A percentile compares a stretch with the other conserved stretches of the same genome.
Evolutionary conservation across 768 basidiomycete species (phyloP).

Genomic region (Auriculariales sp.): DNA sequence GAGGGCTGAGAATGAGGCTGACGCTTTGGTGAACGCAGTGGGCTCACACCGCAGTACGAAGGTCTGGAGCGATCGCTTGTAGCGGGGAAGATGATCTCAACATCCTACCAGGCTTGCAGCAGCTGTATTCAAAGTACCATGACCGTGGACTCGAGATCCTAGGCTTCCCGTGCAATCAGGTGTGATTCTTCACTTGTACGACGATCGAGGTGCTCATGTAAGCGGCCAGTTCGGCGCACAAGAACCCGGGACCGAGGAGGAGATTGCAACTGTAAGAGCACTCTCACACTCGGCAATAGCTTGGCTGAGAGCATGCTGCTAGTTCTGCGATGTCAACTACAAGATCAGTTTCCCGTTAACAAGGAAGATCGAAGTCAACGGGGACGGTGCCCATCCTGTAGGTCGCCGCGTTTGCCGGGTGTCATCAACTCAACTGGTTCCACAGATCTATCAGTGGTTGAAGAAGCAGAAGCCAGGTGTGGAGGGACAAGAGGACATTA

Average conservation of each 20-base stretch:
- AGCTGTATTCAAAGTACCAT: conserved; percentile 68
- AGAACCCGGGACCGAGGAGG: conserved; percentile 71
- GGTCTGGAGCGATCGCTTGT: conserved; percentile 21
- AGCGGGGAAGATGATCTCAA: neutral
- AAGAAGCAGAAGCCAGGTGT: conserved; percentile 68
- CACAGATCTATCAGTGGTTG: conserved; percentile 59
- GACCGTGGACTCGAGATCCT: conserved; percentile 62
- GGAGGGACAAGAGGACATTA: conserved; percentile 57
- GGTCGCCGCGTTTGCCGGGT: neutral
- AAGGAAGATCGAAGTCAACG: conserved; percentile 91
- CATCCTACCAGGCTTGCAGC: conserved; percentile 47
- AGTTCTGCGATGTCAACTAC: conserved; percentile 70
- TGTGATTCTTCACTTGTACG: conserved; percentile 14
- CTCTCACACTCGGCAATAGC: neutral
- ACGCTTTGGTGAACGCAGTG: conserved; percentile 26
- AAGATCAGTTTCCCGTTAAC: conserved; percentile 84
- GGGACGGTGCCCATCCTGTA: conserved; percentile 60
- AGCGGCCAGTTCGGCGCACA: conserved; percentile 59
- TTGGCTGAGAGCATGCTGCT: conserved; percentile 6
- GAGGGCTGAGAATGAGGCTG: neutral
- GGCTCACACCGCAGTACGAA: conserved; percentile 74
- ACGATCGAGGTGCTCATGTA: neutral
- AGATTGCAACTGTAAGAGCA: conserved; percentile 31
- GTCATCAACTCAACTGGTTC: neutral
- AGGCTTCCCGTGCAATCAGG: conserved; percentile 88